Conservation (phyloP, 805 yeast species). For the Wickerhamomyces bovis region DNA sequence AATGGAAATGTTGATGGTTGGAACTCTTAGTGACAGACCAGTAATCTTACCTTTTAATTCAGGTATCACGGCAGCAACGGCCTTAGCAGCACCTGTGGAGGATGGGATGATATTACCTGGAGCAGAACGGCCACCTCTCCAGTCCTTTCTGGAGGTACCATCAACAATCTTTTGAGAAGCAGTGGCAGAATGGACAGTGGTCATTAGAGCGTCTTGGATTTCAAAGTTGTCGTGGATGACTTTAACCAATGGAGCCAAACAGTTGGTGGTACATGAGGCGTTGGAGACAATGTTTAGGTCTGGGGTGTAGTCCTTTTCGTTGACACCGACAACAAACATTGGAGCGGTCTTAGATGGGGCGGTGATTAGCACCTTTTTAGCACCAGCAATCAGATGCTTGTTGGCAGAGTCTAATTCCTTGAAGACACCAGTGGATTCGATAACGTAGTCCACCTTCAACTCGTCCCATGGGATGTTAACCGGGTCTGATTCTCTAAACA, state of each 20-base stretch:
- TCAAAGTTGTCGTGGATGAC: constrained; percentile 81
- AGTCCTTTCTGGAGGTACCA: constrained; percentile 96
- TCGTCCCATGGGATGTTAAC: constrained; percentile 83
- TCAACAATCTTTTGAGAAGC: constrained; percentile 96
- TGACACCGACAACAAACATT: constrained; percentile 92
- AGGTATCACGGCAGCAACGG: constrained; percentile 93
- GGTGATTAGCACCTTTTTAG: constrained; percentile 90
- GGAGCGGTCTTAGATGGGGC: constrained; percentile 94
- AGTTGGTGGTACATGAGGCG: constrained; percentile 95
- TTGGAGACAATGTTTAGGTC: constrained; percentile 77
- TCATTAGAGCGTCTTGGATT: constrained; percentile 89
- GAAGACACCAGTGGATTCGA: constrained; percentile 95
- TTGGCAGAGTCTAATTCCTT: constrained; percentile 74
- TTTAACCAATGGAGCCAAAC: constrained; percentile 93
- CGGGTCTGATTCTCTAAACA: constrained; percentile 82
- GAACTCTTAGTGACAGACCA: constrained; percentile 91
- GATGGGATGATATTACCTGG: constrained; percentile 94
- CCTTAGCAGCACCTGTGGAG: constrained; percentile 97
- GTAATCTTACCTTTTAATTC: constrained; percentile 88
- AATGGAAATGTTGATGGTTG: constrained; percentile 89
- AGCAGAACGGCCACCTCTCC: constrained; percentile 98
- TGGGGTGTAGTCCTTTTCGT: constrained; percentile 69
- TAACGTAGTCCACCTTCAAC: constrained; percentile 75
- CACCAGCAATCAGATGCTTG: constrained; percentile 85
- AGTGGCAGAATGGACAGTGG: constrained; percentile 93